Evolutionary conservation across 805 yeast species (phyloP).

Genomic region (Naumovozyma dairenensis): DNA sequence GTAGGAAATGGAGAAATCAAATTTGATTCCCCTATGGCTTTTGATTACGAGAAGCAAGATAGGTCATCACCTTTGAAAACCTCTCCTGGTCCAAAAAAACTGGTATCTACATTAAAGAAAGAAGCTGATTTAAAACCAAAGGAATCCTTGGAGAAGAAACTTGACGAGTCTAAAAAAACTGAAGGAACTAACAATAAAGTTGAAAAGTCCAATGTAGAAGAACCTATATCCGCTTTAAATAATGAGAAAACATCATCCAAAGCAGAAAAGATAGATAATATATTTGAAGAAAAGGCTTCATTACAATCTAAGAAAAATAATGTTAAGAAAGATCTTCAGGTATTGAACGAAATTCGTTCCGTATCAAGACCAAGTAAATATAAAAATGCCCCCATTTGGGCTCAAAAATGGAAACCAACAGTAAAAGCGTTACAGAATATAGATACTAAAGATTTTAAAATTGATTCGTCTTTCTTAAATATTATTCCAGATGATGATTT

Average conservation of each 20-base stretch:
- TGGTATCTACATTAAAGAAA: slow-evolving; percentile 1
- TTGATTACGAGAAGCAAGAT: slow-evolving; percentile 29
- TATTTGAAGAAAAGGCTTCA: slow-evolving; percentile 26
- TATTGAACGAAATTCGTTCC: slow-evolving; percentile 23
- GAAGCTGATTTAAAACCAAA: neutral
- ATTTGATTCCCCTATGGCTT: slow-evolving; percentile 24
- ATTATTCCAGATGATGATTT: slow-evolving; percentile 73
- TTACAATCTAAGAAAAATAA: slow-evolving; percentile 24
- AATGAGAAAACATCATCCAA: slow-evolving; percentile 1
- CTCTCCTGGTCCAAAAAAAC: neutral
- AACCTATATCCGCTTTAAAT: neutral
- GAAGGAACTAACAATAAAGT: slow-evolving; percentile 2
- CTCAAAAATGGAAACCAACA: slow-evolving; percentile 56
- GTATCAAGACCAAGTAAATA: slow-evolving; percentile 51
- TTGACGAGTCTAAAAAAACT: neutral
- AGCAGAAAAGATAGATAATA: slow-evolving; percentile 12
- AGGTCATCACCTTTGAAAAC: slow-evolving; percentile 10
- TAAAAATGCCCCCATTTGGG: slow-evolving; percentile 70
- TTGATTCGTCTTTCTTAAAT: slow-evolving; percentile 42
- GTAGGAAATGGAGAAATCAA: slow-evolving; percentile 20
- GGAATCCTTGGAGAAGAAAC: neutral
- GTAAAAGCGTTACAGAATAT: slow-evolving; percentile 26
- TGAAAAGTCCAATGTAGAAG: slow-evolving; percentile 2
- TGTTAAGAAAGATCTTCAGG: slow-evolving; percentile 24
- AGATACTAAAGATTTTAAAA: slow-evolving; percentile 25